Base-by-base conservation (phyloP, 768 basidiomycete species). In the Boletus tomentosulus region DNA sequence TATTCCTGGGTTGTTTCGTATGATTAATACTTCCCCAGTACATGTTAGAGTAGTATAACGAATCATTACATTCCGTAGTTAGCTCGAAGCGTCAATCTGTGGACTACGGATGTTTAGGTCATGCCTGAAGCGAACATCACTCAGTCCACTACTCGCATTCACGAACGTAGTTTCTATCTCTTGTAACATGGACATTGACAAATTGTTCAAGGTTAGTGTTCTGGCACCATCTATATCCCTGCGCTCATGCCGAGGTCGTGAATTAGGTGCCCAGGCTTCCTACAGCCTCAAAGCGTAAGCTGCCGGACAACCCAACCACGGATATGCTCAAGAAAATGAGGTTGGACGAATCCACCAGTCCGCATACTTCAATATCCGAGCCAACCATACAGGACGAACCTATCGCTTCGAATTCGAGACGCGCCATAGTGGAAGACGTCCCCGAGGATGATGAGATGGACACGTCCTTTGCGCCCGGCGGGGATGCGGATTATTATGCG, bases 401-500 rank as follows among this genome's bases (percentile, higher is more conserved):
- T 24, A 51, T 37, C 43, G 45, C 16, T 51, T 57, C 67, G 57
- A 42, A 73, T 52, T 64, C 73, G 39, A 76, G 76, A 53, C 74
- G 68, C 25, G 76, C 72, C 12, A 83, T 77, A 0, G 80, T 89
- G 13, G 83, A 85, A 67, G 89, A 92, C 47, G 73, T 70, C 28
- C 70, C 65, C 46, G 74, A 65, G 16, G 67, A 62, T 11, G 62
- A 62, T 11, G 62, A 60, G 3, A 62, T 53, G 45, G 71, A 63
- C n/a, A 57, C 56, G 1, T 74, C 78, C 56, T 92, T 91, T 70
- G 87, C 89, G 0, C 92, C 91, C 11, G 90, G 90, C 10, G 86
- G 85, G 24, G 93, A 96, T 59, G 88, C 90, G 1, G 92, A 95
- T 66, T 95, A 94, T 68, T 93, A 89, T 62, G 80, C 68, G 4